Evolutionary conservation across 225 moss, liverwort and hornwort genomes (phyloP), one percentile per base, ranked within the genome.

Genomic region (Pleurozium schreberi): DNA sequence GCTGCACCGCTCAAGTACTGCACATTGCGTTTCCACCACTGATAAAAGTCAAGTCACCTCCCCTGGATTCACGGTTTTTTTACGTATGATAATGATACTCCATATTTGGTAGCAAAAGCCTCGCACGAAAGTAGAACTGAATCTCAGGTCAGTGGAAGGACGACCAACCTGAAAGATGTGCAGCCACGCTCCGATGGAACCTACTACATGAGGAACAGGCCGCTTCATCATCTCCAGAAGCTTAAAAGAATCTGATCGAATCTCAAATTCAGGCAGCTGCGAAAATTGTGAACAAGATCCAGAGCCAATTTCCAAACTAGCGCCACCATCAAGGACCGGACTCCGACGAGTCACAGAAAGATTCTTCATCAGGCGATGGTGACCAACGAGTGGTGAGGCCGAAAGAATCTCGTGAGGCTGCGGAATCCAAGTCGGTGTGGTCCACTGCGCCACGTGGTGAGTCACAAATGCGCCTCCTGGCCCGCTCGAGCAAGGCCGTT

Each of bases 181-280:
- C 76, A 97, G 93, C 98, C 97, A 96, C 18, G 96, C 98, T 87
- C 98, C 97, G 47, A 96, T 97, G 73, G 98, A 98, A 25, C 96
- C 94, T 58, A 96, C 95, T 36, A 95, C 86, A 73, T 97, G 97
- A 12, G 98, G 98, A 85, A 94, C 98, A 79, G 97, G 98, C 80
- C 97, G 95, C 84, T 93, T 94, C 97, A 98, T 95, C 86, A 94
- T 93, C 92, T 93, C 92, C 86, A 98, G 90, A 86, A 98, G 95
- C 88, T 98, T 98, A 83, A 98, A 98, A 30, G 97, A 95, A 83
- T 98, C 98, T 80, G 98, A 98, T 80, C 97, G 93, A 75, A 98
- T 96, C 89, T 98, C 98, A 90, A 52, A 79, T 70, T 52, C 34
- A 69, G 55, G 55, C 53, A 55, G 75, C 20, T 12, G 28, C 53